A percentile compares a stretch with the other conserved stretches of the same genome.
Conservation (phyloP, 2,329 filamentous ascomycete genomes). For the Calonectria pseudoreteaudii region DNA sequence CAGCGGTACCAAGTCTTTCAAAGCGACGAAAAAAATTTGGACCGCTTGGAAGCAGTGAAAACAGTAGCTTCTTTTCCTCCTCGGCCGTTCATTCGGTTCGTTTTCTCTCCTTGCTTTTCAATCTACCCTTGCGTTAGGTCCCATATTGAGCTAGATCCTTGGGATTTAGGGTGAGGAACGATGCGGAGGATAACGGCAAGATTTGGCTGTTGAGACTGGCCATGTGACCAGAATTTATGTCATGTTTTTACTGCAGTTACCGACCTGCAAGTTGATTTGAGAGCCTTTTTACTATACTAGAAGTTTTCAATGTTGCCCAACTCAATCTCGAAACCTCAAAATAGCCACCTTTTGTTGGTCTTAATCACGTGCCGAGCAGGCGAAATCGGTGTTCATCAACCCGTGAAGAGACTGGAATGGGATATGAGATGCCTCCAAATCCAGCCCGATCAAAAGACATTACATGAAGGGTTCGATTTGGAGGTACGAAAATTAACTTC, state of each 20-base stretch:
- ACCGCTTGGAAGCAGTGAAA: not conserved
- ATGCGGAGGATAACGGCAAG: slow-evolving; percentile 45
- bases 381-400: too few relatives aligned
- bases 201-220: slow-evolving; percentile 55
- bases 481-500: too few relatives aligned
- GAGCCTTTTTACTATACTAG: slow-evolving; percentile 31
- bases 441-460: not conserved
- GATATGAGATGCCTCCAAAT: not conserved
- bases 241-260: slow-evolving; percentile 55
- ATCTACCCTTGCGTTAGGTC: slow-evolving; percentile 34
- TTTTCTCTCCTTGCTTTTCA: slow-evolving; percentile 46
- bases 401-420: not conserved
- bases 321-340: too few relatives aligned
- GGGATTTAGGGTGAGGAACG: slow-evolving; percentile 11
- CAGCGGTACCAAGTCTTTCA: slow-evolving; percentile 53
- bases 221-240: slow-evolving; percentile 55
- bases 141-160: not conserved
- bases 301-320: not conserved
- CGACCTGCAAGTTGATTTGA: slow-evolving; percentile 39
- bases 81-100: too few relatives aligned
- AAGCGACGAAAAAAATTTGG: too few relatives aligned
- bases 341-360: too few relatives aligned
- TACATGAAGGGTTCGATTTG: not conserved
- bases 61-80: not conserved
- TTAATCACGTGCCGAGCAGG: too few relatives aligned